Evolutionary conservation across 768 basidiomycete species (phyloP), one percentile per base, ranked within the genome.

Genomic region (Mycena venus): DNA sequence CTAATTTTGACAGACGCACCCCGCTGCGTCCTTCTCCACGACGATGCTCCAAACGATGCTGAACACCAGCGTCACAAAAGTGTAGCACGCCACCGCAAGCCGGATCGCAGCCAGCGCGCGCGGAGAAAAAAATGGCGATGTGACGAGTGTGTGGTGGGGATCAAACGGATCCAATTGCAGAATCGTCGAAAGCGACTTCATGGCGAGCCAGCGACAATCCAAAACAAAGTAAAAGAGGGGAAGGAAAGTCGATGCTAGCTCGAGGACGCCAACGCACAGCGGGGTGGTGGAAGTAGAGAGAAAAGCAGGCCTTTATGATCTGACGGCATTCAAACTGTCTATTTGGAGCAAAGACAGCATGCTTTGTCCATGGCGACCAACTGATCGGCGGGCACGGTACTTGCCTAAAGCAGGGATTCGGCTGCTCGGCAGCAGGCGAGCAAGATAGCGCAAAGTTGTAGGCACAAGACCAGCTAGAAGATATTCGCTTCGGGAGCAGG

Each of bases 91-190:
- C 51, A 88, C 74, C 14, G 83, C 66, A 49, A 88, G 80, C 23
- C 88, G 84, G 65, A 88, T 72, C 8, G 72, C 70, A 15, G 81
- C 88, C 51, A 89, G 84, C 49, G 79, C 71, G 15, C 74, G 32
- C 32, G 88, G 83, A 15, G 84, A 79, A 59, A 89, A 77, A 71
- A 85, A 65, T 0, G 87, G 84, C 1, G 88, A 89, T 5, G 89
- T 86, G 68, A 89, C 88, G 75, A 85, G 78, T 53, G 77, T 76
- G 69, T 84, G 83, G 7, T 77, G 64, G 0, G 81, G 74, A 78
- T 89, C 88, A 73, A 89, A 89, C 8, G 88, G 85, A 17, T 72
- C 73, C 51, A 77, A 60, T 17, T 27, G 53, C 21, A 76, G 31
- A 4, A 74, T 29, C 47, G 72, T 25, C 8, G 74, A 71, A 63